phyloP scores from a whole-genome alignment of 805 yeast genomes.

The Myxozyma geophila region DNA sequence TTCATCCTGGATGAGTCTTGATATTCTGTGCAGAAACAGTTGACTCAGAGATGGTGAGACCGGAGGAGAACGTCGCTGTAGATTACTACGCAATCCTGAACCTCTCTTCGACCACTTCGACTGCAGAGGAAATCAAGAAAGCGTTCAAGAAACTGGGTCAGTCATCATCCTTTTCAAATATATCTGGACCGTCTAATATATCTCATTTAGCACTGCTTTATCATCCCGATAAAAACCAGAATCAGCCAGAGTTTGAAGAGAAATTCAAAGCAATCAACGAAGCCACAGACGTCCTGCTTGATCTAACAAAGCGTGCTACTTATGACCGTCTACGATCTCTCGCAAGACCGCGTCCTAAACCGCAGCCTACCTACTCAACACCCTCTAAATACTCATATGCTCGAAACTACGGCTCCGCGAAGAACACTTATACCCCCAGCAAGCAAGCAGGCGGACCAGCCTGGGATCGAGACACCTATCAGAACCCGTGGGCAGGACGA shows the following conservation, averaged over 20 bases:
- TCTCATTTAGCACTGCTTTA: constrained; percentile 44
- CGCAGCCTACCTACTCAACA: not conserved
- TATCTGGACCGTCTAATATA: not conserved
- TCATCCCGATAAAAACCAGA: constrained; percentile 54
- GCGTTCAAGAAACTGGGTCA: constrained; percentile 51
- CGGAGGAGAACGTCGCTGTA: constrained; percentile 27
- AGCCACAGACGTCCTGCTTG: constrained; percentile 45
- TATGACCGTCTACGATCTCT: constrained; percentile 41
- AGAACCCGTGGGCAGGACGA: not conserved
- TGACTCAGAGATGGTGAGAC: constrained; percentile 13
- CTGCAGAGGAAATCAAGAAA: constrained; percentile 43
- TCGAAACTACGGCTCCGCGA: not conserved
- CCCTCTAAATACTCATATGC: constrained; percentile 5
- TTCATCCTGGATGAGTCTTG: no score
- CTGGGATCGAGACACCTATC: not conserved
- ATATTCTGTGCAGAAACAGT: no score
- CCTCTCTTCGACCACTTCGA: constrained; percentile 34
- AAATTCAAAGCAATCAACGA: constrained; percentile 44
- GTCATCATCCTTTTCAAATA: no score
- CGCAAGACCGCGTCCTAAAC: not conserved
- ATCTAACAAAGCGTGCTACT: constrained; percentile 39
- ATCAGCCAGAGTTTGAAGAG: constrained; percentile 39
- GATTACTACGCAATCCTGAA: constrained; percentile 45
- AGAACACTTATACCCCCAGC: not conserved
- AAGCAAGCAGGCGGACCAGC: not conserved